These are phyloP conservation scores for Eimeria falciformis DNA, from an alignment of 169 alveolate species.

Conservation along the genomic window DNA sequence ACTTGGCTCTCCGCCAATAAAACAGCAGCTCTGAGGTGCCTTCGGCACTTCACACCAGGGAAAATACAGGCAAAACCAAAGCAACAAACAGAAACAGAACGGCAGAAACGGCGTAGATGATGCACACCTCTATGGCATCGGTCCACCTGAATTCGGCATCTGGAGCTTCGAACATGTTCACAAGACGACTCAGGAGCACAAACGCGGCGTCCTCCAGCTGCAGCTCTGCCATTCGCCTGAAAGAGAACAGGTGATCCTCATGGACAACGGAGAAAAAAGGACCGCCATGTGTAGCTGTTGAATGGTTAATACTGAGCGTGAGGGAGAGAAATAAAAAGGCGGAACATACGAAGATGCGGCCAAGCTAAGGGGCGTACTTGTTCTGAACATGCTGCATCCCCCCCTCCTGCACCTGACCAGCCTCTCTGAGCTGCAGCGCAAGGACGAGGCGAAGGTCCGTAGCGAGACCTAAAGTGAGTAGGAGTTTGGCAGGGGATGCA, in stretches of 20 bases:
- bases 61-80: too few species aligned
- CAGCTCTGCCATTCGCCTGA: constrained; percentile 67
- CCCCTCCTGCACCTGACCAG: neutral
- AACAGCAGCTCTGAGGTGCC: too few species aligned
- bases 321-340: neutral
- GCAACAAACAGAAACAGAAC: too few species aligned
- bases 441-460: constrained; percentile 37
- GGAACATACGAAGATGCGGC: neutral
- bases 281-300: neutral
- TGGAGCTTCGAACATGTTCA: neutral
- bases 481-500: constrained; percentile 55
- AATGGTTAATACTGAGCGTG: neutral
- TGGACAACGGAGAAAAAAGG: neutral
- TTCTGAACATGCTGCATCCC: neutral
- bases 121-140: constrained; percentile 52
- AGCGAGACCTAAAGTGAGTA: constrained; percentile 48
- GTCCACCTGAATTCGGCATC: constrained; percentile 34
- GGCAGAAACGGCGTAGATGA: too few species aligned
- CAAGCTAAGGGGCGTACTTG: neutral
- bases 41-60: too few species aligned
- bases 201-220: constrained; percentile 68
- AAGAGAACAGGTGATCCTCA: too few species aligned
- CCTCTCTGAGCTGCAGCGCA: constrained; percentile 27
- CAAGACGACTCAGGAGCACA: constrained; percentile 66
- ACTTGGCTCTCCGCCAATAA: too few species aligned